Percentiles rank a stretch among this genome's conserved stretches.
Conservation (phyloP, 2,329 filamentous ascomycete species). For the Fusarium coicis region DNA sequence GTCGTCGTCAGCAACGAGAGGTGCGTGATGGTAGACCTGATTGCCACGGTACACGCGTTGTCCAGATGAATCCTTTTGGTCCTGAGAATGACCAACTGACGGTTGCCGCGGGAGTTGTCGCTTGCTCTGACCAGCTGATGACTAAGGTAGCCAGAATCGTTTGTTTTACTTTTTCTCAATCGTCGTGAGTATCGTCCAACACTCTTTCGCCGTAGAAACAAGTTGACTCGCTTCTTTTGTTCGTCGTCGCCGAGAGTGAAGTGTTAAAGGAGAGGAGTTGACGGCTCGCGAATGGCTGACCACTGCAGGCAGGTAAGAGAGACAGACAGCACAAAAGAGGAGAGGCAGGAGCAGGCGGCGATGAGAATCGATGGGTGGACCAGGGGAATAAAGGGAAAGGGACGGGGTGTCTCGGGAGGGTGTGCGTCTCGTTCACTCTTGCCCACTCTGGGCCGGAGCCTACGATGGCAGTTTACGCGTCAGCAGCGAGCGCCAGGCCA, state of each 20-base stretch:
- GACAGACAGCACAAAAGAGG: conserved; percentile 32
- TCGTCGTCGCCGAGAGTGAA: conserved; percentile 25
- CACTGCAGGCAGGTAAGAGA: conserved; percentile 19
- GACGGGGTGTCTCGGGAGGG: conserved; percentile 48
- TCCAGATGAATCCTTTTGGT: conserved; percentile 25
- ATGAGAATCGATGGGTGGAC: conserved; percentile 46
- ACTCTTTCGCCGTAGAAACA: conserved; percentile 14
- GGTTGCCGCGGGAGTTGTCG: conserved; percentile 20
- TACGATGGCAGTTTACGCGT: conserved; percentile 53
- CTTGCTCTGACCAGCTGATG: conserved; percentile 19
- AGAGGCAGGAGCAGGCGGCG: conserved; percentile 38
- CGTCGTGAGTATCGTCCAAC: conserved; percentile 22
- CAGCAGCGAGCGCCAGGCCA: conserved; percentile 48
- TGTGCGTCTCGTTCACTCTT: conserved; percentile 44
- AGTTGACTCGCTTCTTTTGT: conserved; percentile 15
- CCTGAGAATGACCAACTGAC: conserved; percentile 29
- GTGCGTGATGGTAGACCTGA: conserved; percentile 41
- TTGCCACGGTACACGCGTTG: conserved; percentile 42
- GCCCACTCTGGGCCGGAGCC: conserved; percentile 42
- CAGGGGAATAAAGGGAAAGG: conserved; percentile 50
- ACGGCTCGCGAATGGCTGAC: conserved; percentile 38
- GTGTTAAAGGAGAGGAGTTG: conserved; percentile 38
- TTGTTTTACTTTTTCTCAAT: not conserved
- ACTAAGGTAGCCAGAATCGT: conserved; percentile 19
- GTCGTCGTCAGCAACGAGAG: conserved; percentile 42